Conservation (phyloP, 768 basidiomycete species). For the Suillus weaverae region DNA sequence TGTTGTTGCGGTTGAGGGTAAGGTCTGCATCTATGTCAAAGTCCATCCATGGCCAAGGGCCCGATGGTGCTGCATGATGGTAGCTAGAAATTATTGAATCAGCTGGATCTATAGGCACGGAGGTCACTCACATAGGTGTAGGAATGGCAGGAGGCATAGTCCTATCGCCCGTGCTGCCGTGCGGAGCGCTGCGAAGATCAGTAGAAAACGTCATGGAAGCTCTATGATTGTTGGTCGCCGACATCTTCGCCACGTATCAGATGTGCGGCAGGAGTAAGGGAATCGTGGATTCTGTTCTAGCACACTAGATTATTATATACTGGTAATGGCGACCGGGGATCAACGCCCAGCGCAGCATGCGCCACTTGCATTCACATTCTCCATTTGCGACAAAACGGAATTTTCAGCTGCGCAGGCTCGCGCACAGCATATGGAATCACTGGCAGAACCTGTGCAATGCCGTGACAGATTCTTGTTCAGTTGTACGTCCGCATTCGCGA, state of each 20-base stretch:
- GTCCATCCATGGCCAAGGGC: slow-evolving; percentile 46
- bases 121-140: slow-evolving; percentile 1
- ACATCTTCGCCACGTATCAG: background rate
- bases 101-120: background rate
- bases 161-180: background rate
- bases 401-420: background rate
- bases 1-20: background rate
- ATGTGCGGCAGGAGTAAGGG: background rate
- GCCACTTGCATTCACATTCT: background rate
- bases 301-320: too few species aligned
- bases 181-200: background rate
- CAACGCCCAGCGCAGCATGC: background rate
- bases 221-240: background rate
- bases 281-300: background rate
- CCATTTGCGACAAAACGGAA: background rate
- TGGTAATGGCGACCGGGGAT: background rate
- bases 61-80: slow-evolving; percentile 39
- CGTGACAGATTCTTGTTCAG: background rate
- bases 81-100: slow-evolving; percentile 17
- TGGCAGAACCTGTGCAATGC: background rate
- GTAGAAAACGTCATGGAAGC: background rate
- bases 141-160: slow-evolving; percentile 1
- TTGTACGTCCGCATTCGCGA: background rate
- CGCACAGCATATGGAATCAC: background rate
- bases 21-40: slow-evolving; percentile 28